These are phyloP conservation scores for Tylopilus sp. DNA, from an alignment of 768 basidiomycete genomes.

Conservation along the genomic window DNA sequence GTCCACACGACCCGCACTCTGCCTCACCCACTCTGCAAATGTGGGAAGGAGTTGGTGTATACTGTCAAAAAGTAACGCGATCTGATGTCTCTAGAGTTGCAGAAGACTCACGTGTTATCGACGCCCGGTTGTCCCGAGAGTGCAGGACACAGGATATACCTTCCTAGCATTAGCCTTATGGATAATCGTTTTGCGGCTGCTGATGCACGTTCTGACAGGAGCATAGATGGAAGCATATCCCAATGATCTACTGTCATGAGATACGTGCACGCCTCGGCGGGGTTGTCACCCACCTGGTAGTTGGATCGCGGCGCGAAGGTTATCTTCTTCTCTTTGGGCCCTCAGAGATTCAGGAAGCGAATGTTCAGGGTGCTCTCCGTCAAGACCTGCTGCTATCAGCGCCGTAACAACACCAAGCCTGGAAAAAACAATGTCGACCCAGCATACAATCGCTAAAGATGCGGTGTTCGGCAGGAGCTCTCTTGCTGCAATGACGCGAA, in stretches of 20 bases:
- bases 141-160: conserved; percentile 49
- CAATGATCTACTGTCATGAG: conserved; percentile 46
- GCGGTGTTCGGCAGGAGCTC: conserved; percentile 22
- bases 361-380: conserved; percentile 5
- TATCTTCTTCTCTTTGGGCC: conserved; percentile 47
- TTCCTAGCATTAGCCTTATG: conserved; percentile 51
- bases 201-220: conserved; percentile 51
- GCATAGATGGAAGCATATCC: conserved; percentile 41
- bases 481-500: conserved; percentile 41
- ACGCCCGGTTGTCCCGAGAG: conserved; percentile 13
- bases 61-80: conserved; percentile 6
- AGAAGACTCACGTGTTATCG: conserved; percentile 21
- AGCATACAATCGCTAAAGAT: conserved; percentile 48
- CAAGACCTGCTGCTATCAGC: conserved; percentile 28
- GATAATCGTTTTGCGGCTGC: conserved; percentile 60
- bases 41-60: conserved; percentile 11
- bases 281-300: conserved; percentile 50
- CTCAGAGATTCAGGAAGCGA: conserved; percentile 29
- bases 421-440: conserved; percentile 60
- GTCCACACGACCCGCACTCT: conserved; percentile 14
- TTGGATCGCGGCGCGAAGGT: conserved; percentile 58
- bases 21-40: conserved; percentile 21
- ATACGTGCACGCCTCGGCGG: background rate
- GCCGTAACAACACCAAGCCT: conserved; percentile 43
- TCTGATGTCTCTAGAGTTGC: background rate